phyloP scores from a whole-genome alignment of 2,329 filamentous ascomycete genomes.

The Calonectria crousiana region DNA sequence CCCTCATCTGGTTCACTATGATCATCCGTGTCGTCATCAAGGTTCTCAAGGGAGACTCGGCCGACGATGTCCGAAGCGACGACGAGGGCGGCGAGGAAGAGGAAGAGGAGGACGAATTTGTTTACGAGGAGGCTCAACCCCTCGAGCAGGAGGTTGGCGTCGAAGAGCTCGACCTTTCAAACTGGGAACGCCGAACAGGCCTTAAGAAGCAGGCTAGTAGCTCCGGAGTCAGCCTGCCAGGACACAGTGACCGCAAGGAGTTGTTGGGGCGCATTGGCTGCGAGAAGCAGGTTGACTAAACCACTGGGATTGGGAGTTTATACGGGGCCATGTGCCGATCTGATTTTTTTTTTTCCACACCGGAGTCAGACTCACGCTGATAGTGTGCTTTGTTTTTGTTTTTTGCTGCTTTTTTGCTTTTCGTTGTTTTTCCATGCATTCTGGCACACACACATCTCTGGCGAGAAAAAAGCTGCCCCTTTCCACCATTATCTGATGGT shows the following conservation, averaged over 20 bases:
- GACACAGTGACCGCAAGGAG: constrained; percentile 83
- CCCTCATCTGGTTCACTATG: constrained; percentile 89
- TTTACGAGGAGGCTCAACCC: constrained; percentile 67
- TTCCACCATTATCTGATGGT: background rate
- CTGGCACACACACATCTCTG: background rate
- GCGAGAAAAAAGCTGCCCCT: background rate
- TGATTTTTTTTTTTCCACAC: constrained; percentile 26
- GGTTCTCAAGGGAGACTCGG: constrained; percentile 80
- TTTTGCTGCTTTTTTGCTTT: constrained; percentile 21
- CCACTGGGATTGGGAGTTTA: constrained; percentile 34
- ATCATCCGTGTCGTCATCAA: constrained; percentile 86
- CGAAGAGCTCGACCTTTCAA: constrained; percentile 75
- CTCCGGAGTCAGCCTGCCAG: constrained; percentile 74
- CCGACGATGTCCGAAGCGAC: constrained; percentile 90
- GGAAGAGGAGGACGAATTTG: constrained; percentile 65
- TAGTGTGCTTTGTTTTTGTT: constrained; percentile 27
- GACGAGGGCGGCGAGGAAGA: constrained; percentile 76
- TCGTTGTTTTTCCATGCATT: background rate
- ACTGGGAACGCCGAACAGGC: constrained; percentile 69
- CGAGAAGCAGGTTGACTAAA: constrained; percentile 75
- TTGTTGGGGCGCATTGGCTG: constrained; percentile 85
- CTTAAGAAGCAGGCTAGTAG: constrained; percentile 66
- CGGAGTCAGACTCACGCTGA: constrained; percentile 20
- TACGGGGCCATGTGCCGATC: constrained; percentile 26
- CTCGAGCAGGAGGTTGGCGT: constrained; percentile 83